Base-by-base conservation (phyloP, 768 basidiomycete genomes). In the Tricholomella constricta region DNA sequence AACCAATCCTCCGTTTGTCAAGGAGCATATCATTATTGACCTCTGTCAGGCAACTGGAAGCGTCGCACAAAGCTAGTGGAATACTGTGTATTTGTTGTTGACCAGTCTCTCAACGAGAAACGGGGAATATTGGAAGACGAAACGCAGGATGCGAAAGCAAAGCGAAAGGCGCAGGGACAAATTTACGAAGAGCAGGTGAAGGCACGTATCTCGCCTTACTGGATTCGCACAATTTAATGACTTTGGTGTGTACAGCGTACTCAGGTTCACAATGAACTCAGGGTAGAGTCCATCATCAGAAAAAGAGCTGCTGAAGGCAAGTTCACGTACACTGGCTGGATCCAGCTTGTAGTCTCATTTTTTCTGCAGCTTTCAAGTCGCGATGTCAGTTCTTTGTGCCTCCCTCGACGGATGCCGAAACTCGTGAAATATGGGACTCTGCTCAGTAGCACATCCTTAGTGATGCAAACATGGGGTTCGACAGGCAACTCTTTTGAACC, bases 371-470 rank as follows among this genome's bases (percentile, higher is more conserved):
- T 27, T 93, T 94, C 66, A 78, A 78, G 53, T 79, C 87, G 40
- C 85, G 89, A 45, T 94, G 91, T 72, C 82, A 80, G 64, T 91
- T 87, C 66, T 94, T 91, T 67, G 72, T 77, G 45, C 88, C 89
- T 6, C 85, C 89, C 27, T 59, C 66, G 51, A 74, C 79, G 14
- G 85, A 88, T 62, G 69, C 59, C 34, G 85, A 88, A 55, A 77
- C 79, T 5, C 77, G 75, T 35, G 72, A 74, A 63, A 75, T 81
- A 71, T 86, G 83, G 85, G 75, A 83, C 32, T 60, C 66, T 50
- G 75, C 69, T 22, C 51, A 53, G 14, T 46, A 46, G 37, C 29
- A 20, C 47, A 45, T 37, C 36, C 36, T 37, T n/a, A 6, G 34
- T 35, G 15, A 4, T 10, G 34, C 41, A 27, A 25, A 6, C 41